These are phyloP conservation scores for Citrus maxima DNA, from an alignment of 345 rosid genomes.

Conservation along the genomic window DNA sequence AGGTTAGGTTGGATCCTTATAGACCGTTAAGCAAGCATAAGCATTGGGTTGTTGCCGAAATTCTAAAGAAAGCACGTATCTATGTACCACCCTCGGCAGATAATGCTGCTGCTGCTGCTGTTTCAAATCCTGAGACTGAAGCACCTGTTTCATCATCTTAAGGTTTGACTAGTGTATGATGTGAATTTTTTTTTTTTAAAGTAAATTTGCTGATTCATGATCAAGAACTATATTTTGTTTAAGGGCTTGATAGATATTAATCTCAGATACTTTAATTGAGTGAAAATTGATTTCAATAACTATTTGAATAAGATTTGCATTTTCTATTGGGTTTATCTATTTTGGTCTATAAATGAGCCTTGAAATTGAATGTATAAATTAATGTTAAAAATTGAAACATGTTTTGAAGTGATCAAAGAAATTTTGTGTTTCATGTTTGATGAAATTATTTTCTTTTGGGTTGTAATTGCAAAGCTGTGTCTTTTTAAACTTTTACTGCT, in stretches of 20 bases:
- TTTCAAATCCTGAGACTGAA: conserved; percentile 15
- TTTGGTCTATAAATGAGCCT: no score
- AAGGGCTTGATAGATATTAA: background rate
- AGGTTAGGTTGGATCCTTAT: conserved; percentile 90
- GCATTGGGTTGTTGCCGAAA: conserved; percentile 88
- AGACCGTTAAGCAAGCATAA: conserved; percentile 93
- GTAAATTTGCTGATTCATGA: background rate
- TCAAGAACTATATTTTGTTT: background rate
- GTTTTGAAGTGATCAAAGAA: background rate
- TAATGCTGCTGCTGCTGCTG: conserved; percentile 6
- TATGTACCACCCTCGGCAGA: conserved; percentile 48
- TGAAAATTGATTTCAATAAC: background rate
- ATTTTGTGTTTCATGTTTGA: no score
- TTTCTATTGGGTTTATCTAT: no score
- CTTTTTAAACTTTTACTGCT: background rate
- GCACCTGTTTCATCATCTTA: conserved; percentile 28
- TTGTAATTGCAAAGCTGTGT: no score
- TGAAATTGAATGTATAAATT: no score
- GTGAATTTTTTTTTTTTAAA: background rate
- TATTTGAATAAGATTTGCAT: background rate
- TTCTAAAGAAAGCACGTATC: conserved; percentile 78
- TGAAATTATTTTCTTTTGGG: background rate
- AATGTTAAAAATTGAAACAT: no score
- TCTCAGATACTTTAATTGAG: background rate
- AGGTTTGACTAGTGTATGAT: conserved; percentile 13